phyloP scores from a whole-genome alignment of 1,284 basidiomycete species.

The Naganishia albida region DNA sequence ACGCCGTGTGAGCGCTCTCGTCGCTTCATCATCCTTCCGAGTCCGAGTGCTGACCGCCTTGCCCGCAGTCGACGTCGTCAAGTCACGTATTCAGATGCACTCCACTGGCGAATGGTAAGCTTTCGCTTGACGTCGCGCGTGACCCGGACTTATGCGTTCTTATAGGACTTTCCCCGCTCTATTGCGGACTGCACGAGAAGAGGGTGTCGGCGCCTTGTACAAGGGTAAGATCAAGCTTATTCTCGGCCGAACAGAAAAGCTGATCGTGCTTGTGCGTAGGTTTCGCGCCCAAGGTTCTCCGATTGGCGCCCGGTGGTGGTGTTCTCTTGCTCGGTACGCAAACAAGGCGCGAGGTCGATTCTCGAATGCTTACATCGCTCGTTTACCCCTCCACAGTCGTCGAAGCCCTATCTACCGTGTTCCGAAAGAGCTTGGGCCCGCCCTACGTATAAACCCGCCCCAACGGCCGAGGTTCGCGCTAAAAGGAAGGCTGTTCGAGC shows the following conservation, averaged over 20 bases:
- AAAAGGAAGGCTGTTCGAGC: not conserved
- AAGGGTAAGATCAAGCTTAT: constrained; percentile 64
- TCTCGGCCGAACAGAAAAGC: not conserved
- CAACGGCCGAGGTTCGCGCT: no score
- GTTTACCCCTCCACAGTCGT: constrained; percentile 42
- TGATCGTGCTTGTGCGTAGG: constrained; percentile 8
- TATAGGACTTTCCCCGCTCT: constrained; percentile 57
- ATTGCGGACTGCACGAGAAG: constrained; percentile 80
- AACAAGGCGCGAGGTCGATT: no score
- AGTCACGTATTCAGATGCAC: constrained; percentile 84
- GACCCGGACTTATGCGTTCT: not conserved
- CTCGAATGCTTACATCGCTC: constrained; percentile 1
- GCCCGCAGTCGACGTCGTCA: constrained; percentile 72
- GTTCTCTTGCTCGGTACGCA: constrained; percentile 69
- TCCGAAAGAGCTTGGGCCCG: constrained; percentile 47
- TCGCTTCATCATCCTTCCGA: not conserved
- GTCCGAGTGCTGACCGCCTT: constrained; percentile 17
- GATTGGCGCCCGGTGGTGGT: constrained; percentile 91
- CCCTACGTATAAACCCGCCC: constrained; percentile 51
- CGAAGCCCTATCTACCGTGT: constrained; percentile 49
- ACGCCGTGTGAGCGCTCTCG: constrained; percentile 54
- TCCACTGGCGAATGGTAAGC: constrained; percentile 82
- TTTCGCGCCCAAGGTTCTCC: constrained; percentile 58
- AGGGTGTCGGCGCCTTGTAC: constrained; percentile 86
- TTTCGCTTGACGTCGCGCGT: constrained; percentile 32